Evolutionary conservation across 2,329 filamentous ascomycete genomes (phyloP).

Genomic region (Cytospora schulzeri): DNA sequence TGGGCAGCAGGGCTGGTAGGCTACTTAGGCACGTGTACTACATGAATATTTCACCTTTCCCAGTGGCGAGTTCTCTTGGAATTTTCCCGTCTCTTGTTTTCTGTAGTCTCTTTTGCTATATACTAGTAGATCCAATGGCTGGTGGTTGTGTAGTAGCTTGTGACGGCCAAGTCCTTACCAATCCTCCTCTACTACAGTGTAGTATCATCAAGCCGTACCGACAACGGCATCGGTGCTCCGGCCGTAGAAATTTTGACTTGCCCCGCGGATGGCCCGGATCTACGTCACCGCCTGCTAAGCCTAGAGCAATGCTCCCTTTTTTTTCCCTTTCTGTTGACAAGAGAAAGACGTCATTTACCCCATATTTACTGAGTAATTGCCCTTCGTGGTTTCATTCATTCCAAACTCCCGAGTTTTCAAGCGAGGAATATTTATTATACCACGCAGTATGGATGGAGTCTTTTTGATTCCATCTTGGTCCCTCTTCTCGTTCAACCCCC

Average conservation of each 20-base stretch:
- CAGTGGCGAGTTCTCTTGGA: background rate
- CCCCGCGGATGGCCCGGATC: conserved; percentile 18
- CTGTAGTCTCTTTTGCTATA: background rate
- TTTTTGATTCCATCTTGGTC: too few species aligned
- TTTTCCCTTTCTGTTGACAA: background rate
- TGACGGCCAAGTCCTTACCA: background rate
- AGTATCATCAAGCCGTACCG: background rate
- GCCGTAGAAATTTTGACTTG: background rate
- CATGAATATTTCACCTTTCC: background rate
- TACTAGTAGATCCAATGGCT: background rate
- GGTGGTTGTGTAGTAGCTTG: background rate
- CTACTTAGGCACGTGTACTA: too few species aligned
- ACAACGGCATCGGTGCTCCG: conserved; percentile 1
- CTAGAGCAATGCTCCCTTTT: background rate
- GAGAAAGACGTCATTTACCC: background rate
- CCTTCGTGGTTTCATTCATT: background rate
- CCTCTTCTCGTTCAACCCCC: background rate
- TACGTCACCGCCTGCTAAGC: conserved; percentile 19
- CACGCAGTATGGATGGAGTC: too few species aligned
- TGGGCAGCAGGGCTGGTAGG: too few species aligned
- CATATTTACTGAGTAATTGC: background rate
- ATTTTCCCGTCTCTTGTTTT: background rate
- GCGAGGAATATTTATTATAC: background rate
- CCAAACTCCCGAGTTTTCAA: background rate
- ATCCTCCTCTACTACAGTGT: background rate